Evolutionary conservation across 441 rosid species (phyloP), one percentile per base, ranked within the genome.

Genomic region (Oxalis stricta): DNA sequence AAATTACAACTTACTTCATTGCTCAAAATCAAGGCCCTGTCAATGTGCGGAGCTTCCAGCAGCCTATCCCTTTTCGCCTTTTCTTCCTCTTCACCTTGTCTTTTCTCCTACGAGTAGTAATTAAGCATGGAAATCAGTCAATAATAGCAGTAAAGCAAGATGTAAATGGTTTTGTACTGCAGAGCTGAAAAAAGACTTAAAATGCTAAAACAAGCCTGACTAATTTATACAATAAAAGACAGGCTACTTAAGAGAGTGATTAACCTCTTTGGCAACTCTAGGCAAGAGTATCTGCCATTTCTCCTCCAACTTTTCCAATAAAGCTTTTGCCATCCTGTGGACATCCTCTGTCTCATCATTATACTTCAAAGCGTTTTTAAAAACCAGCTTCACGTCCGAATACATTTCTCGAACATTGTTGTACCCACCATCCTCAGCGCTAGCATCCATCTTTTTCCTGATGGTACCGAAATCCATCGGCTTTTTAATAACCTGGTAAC

Each of bases 381-480:
- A 92, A 47, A 92, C 89, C 59, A 92, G 55, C 64, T 95, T 79
- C 51, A 92, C 97, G 57, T 92, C 97, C 17, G 95, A 81, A 70
- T 72, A 82, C 53, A 92, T 77, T 70, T 87, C 97, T 46, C 89
- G 64, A 15, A 92, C 99, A 73, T 75, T 84, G 67, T 66, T 87
- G 65, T 87, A 92, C 38, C 79, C 94, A n/a, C 65, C 67, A 48
- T 75, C 79, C n/a, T n/a, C n/a, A 70, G 76, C 83, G 52, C 70
- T 83, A 40, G 83, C 78, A 47, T 92, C 97, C 97, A 92, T 79
- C 64, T 77, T 79, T 38, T 63, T 79, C 61, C 70, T 84, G 33
- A 92, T 82, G 2, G 97, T 87, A 54, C 94, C 65, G 46, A 92
- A 78, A 56, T 92, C 99, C 99, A 92, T 92, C 41, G 99, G 99